These are phyloP conservation scores for Lasiosphaeriaceae sp. DNA, from an alignment of 495 filamentous ascomycete species.

Conservation along the genomic window DNA sequence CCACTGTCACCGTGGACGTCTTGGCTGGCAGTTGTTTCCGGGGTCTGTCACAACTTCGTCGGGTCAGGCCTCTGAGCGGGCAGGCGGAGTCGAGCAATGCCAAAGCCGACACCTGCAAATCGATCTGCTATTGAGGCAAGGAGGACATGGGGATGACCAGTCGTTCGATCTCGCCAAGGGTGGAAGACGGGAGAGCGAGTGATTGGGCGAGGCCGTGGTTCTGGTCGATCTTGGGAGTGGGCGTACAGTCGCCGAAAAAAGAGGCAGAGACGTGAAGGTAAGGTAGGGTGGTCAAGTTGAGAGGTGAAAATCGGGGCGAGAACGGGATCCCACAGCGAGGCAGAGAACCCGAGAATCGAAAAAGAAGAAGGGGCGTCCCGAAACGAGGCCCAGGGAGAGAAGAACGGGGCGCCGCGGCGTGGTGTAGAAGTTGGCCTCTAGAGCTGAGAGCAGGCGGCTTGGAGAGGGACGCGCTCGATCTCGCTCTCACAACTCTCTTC, in stretches of 20 bases:
- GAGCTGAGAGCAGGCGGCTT: slow-evolving; percentile 20
- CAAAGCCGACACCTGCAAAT: slow-evolving; percentile 25
- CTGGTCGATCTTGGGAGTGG: not conserved
- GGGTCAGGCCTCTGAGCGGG: slow-evolving; percentile 5
- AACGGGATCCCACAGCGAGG: slow-evolving; percentile 10
- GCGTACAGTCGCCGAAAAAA: not conserved
- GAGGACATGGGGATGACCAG: slow-evolving; percentile 24
- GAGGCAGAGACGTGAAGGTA: not conserved
- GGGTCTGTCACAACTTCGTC: slow-evolving; percentile 22
- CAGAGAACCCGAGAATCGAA: slow-evolving; percentile 18
- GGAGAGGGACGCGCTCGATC: not conserved
- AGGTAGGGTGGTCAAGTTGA: slow-evolving; percentile 1
- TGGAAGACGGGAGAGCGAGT: not conserved
- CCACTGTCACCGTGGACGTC: slow-evolving; percentile 50
- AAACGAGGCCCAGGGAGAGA: slow-evolving; percentile 13
- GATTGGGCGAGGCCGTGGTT: not conserved
- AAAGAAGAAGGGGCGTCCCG: slow-evolving; percentile 24
- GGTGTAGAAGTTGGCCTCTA: slow-evolving; percentile 3
- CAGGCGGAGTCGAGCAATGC: slow-evolving; percentile 26
- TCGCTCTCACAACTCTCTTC: not conserved
- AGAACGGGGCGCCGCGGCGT: slow-evolving; percentile 11
- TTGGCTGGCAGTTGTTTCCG: slow-evolving; percentile 22
- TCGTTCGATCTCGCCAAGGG: not conserved
- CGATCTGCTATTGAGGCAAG: slow-evolving; percentile 27
- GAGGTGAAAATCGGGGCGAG: slow-evolving; percentile 10